Evolutionary conservation across 768 basidiomycete species (phyloP).

Genomic region (Suillus subluteus): DNA sequence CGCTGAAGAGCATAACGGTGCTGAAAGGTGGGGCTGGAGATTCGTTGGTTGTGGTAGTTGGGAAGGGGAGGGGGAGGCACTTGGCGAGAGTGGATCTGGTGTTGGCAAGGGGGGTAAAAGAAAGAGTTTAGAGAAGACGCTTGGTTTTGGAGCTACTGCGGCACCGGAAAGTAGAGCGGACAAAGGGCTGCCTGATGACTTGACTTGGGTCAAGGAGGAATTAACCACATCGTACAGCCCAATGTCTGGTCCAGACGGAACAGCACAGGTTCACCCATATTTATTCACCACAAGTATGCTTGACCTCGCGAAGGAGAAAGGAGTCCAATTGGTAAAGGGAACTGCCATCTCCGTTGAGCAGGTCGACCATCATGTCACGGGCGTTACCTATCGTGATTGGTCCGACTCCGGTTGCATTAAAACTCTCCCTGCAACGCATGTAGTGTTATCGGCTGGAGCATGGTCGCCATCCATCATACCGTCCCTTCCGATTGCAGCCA

Average conservation of each 20-base stretch:
- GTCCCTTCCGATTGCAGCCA: conserved; percentile 59
- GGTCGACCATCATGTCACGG: conserved; percentile 45
- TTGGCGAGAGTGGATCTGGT: conserved; percentile 23
- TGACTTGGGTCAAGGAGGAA: conserved; percentile 56
- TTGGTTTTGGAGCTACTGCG: conserved; percentile 40
- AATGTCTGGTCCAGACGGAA: conserved; percentile 54
- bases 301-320: conserved; percentile 58
- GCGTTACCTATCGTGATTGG: conserved; percentile 45
- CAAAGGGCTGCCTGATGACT: conserved; percentile 51
- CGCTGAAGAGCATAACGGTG: conserved; percentile 69
- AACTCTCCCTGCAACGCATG: conserved; percentile 61
- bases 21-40: conserved; percentile 82
- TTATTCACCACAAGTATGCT: conserved; percentile 76
- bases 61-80: conserved; percentile 61
- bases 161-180: conserved; percentile 20
- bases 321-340: conserved; percentile 52
- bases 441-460: conserved; percentile 83
- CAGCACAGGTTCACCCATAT: conserved; percentile 80
- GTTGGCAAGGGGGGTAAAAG: conserved; percentile 35
- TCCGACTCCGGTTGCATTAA: conserved; percentile 27
- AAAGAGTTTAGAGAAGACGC: conserved; percentile 60
- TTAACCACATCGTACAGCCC: conserved; percentile 64
- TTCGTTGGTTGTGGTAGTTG: conserved; percentile 73
- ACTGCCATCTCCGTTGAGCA: conserved; percentile 51
- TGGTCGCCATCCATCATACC: conserved; percentile 74